phyloP scores from a whole-genome alignment of 768 basidiomycete species.

The Suillus hirtellus region DNA sequence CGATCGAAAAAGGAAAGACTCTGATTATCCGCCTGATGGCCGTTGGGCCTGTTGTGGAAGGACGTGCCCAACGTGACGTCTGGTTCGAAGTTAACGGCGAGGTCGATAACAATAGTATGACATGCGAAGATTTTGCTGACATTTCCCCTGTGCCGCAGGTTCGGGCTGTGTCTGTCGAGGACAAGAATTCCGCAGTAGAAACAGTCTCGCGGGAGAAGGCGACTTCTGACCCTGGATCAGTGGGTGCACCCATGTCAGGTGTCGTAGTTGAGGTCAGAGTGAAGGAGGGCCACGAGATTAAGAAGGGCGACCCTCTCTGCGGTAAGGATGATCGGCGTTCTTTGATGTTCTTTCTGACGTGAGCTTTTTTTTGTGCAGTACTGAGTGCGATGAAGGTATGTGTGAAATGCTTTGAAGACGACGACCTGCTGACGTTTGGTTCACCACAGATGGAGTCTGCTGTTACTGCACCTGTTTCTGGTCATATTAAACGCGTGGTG shows the following conservation, averaged over 20 bases:
- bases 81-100: constrained; percentile 99
- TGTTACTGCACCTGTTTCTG: constrained; percentile 95
- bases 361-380: constrained; percentile 44
- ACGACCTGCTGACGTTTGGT: constrained; percentile 19
- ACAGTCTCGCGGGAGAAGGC: constrained; percentile 95
- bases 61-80: constrained; percentile 90
- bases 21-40: constrained; percentile 96
- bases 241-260: constrained; percentile 97
- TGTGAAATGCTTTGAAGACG: background rate
- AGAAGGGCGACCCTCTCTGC: constrained; percentile 95
- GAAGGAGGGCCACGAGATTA: constrained; percentile 96
- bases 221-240: constrained; percentile 90
- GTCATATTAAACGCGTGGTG: constrained; percentile 91
- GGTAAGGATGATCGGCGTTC: constrained; percentile 47
- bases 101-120: constrained; percentile 42
- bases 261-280: constrained; percentile 98
- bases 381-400: constrained; percentile 93
- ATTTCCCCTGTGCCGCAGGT: constrained; percentile 48
- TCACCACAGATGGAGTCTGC: constrained; percentile 89
- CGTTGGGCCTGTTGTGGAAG: constrained; percentile 89
- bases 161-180: constrained; percentile 93
- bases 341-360: constrained; percentile 25
- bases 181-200: constrained; percentile 96
- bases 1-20: constrained; percentile 95
- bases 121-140: constrained; percentile 20